Base-by-base conservation (phyloP, 345 rosid genomes). In the Erodium maritimum region DNA sequence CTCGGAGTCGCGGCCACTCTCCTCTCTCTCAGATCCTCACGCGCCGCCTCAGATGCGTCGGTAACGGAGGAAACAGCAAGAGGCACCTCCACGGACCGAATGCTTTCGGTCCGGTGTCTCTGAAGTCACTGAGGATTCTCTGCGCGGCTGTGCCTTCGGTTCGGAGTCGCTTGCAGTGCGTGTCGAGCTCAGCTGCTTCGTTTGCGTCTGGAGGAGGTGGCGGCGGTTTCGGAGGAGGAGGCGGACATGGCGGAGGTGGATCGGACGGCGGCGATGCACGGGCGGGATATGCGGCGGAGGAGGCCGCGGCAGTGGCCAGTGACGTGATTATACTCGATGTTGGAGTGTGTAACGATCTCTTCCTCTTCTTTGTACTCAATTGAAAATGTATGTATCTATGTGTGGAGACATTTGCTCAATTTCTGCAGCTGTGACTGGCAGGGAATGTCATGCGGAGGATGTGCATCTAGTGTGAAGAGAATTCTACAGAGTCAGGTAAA, bases 401-500 rank as follows among this genome's bases (percentile, higher is more conserved):
- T 18, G 21, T 5, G 7, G 54, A 18, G 3, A 29, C 2, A 29
- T 23, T 23, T 21, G 4, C 25, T 8, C 21, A 22, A 42, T 58
- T 48, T 9, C 5, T 56, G 4, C 19, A 21, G 52, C n/a, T 19
- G 2, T 50, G 5, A 21, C 25, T 63, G 63, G 57, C 55, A 89
- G 99, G 96, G 99, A 70, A 93, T 93, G 99, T 75, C 86, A 0
- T 93, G 99, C 61, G 99, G 99, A n/a, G 99, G 96, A 62, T 93
- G 99, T 62, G 96, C 94, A 5, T 88, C 96, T 4, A 93, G 95
- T 66, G 99, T 93, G 58, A 93, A 89, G 78, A 87, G 79, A 69
- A 93, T 93, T 55, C 77, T 93, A 22, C 95, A 93, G 80, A 83
- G 75, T 69, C 96, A 89, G 82, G 99, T 89, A 66, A 77, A 79